phyloP scores from a whole-genome alignment of 177 flowering plant genomes.

The Vitis hybrid region DNA sequence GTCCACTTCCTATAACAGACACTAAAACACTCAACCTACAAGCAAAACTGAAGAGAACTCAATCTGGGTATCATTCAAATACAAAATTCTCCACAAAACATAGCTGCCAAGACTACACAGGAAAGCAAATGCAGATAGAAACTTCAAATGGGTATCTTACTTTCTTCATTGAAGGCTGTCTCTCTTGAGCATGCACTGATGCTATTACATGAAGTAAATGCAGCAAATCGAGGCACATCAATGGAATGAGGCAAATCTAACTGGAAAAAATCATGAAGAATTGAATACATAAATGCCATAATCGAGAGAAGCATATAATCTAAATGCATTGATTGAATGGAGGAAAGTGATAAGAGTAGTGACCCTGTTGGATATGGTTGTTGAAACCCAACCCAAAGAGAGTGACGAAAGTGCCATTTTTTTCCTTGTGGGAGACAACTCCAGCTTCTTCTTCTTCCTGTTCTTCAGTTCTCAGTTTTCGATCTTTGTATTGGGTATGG shows the following conservation, averaged over 20 bases:
- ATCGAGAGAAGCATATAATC: neutral
- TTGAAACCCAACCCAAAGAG: conserved; percentile 37
- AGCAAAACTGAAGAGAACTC: neutral
- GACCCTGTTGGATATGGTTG: conserved; percentile 38
- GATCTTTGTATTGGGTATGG: no score
- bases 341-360: neutral
- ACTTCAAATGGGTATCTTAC: conserved; percentile 21
- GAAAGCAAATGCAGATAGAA: neutral
- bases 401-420: conserved; percentile 47
- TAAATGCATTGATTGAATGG: neutral
- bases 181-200: conserved; percentile 25
- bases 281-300: no score
- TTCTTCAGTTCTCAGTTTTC: no score
- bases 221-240: conserved; percentile 13
- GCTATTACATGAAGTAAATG: conserved; percentile 14
- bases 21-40: neutral
- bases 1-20: neutral
- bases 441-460: no score
- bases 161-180: conserved; percentile 23
- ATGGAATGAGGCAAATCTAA: conserved; percentile 20
- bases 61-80: neutral
- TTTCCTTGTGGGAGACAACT: no score
- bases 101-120: no score
- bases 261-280: conserved; percentile 15
- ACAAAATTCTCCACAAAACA: neutral